Evolutionary conservation across 2,329 filamentous ascomycete genomes (phyloP).

Genomic region (Venturia pyrina): DNA sequence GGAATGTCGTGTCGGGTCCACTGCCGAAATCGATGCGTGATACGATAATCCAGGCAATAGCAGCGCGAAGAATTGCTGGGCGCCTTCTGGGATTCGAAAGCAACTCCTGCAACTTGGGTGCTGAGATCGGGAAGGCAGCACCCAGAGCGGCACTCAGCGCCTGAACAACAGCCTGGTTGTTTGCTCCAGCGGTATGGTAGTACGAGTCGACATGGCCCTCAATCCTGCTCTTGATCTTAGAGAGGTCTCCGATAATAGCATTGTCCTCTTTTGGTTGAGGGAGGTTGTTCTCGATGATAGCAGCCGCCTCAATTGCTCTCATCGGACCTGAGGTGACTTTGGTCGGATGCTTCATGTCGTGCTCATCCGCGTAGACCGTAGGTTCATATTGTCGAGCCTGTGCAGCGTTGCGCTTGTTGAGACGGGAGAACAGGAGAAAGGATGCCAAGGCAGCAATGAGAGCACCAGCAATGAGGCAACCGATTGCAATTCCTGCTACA

Average conservation of each 20-base stretch:
- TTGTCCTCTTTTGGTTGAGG: conserved; percentile 26
- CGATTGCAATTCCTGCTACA: conserved; percentile 28
- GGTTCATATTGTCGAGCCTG: not conserved
- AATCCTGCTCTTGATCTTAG: conserved; percentile 24
- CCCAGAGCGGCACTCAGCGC: conserved; percentile 20
- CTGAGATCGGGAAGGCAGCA: conserved; percentile 13
- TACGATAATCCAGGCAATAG: conserved; percentile 23
- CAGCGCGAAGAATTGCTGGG: conserved; percentile 20
- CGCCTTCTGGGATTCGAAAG: conserved; percentile 19
- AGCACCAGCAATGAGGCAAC: conserved; percentile 24
- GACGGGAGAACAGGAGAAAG: not conserved
- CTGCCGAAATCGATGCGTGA: conserved; percentile 18
- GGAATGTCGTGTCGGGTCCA: conserved; percentile 17
- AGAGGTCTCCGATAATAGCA: conserved; percentile 22
- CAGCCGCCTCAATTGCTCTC: not conserved
- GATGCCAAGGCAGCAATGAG: not conserved
- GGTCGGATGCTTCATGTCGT: not conserved
- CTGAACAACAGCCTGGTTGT: conserved; percentile 18
- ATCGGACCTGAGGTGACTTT: not conserved
- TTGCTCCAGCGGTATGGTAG: conserved; percentile 21
- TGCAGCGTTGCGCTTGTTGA: not conserved
- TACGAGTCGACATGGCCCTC: conserved; percentile 29
- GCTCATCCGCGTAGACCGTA: not conserved
- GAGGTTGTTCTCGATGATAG: conserved; percentile 15
- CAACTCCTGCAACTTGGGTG: conserved; percentile 12